Base-by-base conservation (phyloP, 139 green algal genomes). In the Microglena sp. region DNA sequence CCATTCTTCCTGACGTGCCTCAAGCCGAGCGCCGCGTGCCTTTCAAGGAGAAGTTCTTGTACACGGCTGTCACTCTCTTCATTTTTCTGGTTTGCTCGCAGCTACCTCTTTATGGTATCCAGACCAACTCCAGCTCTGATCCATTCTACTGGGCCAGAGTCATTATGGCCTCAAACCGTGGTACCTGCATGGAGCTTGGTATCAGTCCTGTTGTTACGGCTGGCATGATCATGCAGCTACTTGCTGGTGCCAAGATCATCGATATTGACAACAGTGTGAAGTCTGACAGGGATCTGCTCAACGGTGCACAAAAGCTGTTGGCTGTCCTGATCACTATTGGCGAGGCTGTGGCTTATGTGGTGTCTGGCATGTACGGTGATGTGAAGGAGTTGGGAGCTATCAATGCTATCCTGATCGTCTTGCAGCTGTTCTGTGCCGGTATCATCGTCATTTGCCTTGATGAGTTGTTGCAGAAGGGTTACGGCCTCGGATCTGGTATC, bases 391-490 rank as follows among this genome's bases (percentile, higher is more conserved):
- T 99, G n/a, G 94, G 94, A 35, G 69, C 86, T 8, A 36, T 82
- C 36, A 97, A 96, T 75, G 88, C 93, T 30, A 84, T 95, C 45
- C 81, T 99, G 5, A 98, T 99, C 75, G 93, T 99, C 65, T 26
- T 89, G 29, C 91, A 97, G 90, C 90, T 99, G 35, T 95, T 97
- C 79, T 81, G 95, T 2, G 94, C 94, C 11, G 92, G 92, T 59
- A 93, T 99, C 75, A 94, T 99, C 64, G 93, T 99, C 58, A 95
- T 97, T 71, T 96, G 93, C 77, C 85, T 99, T 45, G 94, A 99
- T 72, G 92, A 99, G 73, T 84, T 99, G 71, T 82, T 99, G 58
- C 84, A 94, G 68, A 92, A 98, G 76, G 94, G 94, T 53, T 98
- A 97, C 72, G 94, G 94, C 56, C 79, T 99, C 27, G 94, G 94